Percentiles rank a stretch among this genome's conserved stretches.
Evolutionary conservation across 148 eudicot species (phyloP).

Genomic region (Talinum fruticosum): DNA sequence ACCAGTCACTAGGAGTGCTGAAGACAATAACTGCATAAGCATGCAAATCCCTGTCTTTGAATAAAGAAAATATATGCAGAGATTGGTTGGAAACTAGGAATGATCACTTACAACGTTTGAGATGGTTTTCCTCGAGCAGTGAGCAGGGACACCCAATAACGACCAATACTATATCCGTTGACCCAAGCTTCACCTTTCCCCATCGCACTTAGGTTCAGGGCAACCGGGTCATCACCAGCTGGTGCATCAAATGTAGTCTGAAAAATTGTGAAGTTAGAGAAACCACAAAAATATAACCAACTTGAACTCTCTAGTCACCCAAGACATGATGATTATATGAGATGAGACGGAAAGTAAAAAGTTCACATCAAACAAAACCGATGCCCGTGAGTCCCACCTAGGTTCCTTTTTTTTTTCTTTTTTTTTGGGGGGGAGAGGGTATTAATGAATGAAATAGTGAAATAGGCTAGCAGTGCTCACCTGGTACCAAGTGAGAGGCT

Average conservation of each 20-base stretch:
- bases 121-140: constrained; percentile 44
- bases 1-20: neutral
- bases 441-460: neutral
- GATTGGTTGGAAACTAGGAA: neutral
- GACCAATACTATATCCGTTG: constrained; percentile 63
- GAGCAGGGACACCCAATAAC: constrained; percentile 55
- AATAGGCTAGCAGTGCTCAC: constrained; percentile 20
- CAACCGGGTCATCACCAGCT: constrained; percentile 42
- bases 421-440: neutral
- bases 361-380: neutral
- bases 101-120: constrained; percentile 37
- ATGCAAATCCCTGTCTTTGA: neutral
- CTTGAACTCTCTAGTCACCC: neutral
- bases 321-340: neutral
- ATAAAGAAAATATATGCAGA: neutral
- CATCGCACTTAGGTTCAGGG: constrained; percentile 46
- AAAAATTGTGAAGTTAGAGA: neutral
- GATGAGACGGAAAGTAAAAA: neutral
- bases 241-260: constrained; percentile 51
- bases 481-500: constrained; percentile 52
- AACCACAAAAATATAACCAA: neutral
- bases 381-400: neutral
- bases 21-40: neutral
- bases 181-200: constrained; percentile 66
- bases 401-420: neutral